phyloP scores from a whole-genome alignment of 139 green algal genomes.

The Diplosphaera chodatii region DNA sequence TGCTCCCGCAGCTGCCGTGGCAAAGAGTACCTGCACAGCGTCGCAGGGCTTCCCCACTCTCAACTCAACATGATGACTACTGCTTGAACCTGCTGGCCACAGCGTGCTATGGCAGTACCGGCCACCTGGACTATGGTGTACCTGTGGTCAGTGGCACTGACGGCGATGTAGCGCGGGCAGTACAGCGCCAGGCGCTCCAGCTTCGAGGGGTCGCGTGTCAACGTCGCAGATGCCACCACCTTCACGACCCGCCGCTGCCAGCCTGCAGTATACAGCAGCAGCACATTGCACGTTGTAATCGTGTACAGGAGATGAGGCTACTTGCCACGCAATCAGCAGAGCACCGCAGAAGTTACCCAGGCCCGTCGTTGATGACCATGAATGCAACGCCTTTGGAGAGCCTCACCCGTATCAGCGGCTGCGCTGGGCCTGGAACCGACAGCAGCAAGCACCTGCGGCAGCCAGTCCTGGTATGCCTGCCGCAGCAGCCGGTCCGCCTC shows the following conservation, averaged over 20 bases:
- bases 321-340: too few species aligned
- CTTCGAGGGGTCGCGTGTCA: constrained; percentile 88
- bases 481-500: constrained; percentile 87
- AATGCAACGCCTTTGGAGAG: too few species aligned
- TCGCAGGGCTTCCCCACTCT: not conserved
- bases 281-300: too few species aligned
- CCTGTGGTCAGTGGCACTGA: constrained; percentile 27
- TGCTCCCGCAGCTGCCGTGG: constrained; percentile 64
- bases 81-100: too few species aligned
- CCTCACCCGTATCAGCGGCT: too few species aligned
- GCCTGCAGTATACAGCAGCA: too few species aligned
- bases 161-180: constrained; percentile 67
- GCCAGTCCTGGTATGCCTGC: constrained; percentile 91
- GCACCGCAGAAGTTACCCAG: too few species aligned
- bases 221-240: constrained; percentile 81
- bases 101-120: too few species aligned
- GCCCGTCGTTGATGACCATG: too few species aligned
- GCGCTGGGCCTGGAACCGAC: not conserved
- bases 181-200: constrained; percentile 65
- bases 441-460: constrained; percentile 59
- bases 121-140: not conserved
- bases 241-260: constrained; percentile 57
- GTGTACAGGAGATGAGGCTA: too few species aligned
- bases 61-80: not conserved
- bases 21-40: constrained; percentile 46